Evolutionary conservation across 2,329 filamentous ascomycete species (phyloP), one percentile per base, ranked within the genome.

Genomic region (Apiospora koreana): DNA sequence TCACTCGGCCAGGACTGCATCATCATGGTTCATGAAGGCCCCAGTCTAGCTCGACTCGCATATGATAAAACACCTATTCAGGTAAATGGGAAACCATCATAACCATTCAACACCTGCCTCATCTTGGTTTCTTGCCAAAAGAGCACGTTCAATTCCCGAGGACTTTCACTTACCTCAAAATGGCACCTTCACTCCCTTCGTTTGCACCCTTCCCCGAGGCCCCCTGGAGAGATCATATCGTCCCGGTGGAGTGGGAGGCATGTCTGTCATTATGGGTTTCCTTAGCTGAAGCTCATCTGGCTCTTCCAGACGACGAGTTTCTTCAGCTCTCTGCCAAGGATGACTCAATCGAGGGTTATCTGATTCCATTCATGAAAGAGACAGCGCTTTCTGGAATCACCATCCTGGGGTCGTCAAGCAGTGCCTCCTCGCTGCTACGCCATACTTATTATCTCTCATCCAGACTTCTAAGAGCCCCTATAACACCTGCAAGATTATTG

Each of bases 191-290:
- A 69, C 82, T 95, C 66, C 94, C 94, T 54, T 87, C 91, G 43
- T 86, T 98, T 80, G 94, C 92, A 70, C 88, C 92, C 25, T 94
- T 96, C 76, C 95, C 95, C 23, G 87, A 91, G 72, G 83, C 88
- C 43, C 83, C 85, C 69, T 90, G 94, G 83, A 90, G 90, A 77
- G 87, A 88, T 74, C 87, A 87, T 74, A 87, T 97, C 71, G 84
- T 86, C 48, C 82, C 89, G 3, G 82, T 86, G 67, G 93, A 97
- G 81, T 97, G 94, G 94, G 86, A 92, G 73, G 85, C 88, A 42
- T 94, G 92, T 78, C 83, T 97, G 65, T 88, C 92, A 73, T 91
- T 93, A 45, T 98, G 94, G 94, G 83, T 90, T 23, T 83, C 88
- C 14, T 85, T 97, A 8, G 83, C 89, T 8, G 86, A 91, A 68